Evolutionary conservation across 345 rosid genomes (phyloP), one percentile per base, ranked within the genome.

Genomic region (Limnanthes douglasii): DNA sequence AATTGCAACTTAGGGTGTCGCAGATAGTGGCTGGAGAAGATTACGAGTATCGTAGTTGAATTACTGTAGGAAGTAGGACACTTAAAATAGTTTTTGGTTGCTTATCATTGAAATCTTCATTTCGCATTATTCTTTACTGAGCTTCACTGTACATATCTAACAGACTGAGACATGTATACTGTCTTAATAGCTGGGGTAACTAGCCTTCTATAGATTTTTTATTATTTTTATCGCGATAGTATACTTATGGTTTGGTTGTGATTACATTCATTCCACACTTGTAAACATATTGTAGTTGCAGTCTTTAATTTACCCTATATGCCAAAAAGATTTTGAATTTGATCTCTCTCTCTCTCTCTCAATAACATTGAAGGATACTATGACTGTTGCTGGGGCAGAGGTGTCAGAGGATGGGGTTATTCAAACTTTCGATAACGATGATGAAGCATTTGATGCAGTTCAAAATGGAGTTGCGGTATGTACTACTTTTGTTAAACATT

Each of bases 391-490:
- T 21, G 94, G 81, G 12, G 96, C 74, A 3, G 59, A 56, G 56
- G 72, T 81, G n/a, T 81, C 94, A 12, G 84, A 52, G 29, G 81
- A 66, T 40, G 92, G 92, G 26, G 13, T 75, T 50, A 60, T 86
- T 38, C 78, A 81, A 59, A 72, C 81, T 45, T 86, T 74, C 31
- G 70, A 60, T 41, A 86, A 81, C 22, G 96, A 86, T 15, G 86
- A 81, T 27, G 86, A 77, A 41, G 92, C 92, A n/a, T 62, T 86
- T 12, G 76, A 70, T 59, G 86, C 94, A 8, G 68, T 65, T 51
- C 56, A 70, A 33, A 66, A 60, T 48, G 81, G 70, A n/a, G 68
- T 56, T 11, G 81, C 56, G 74, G 94, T 81, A 59, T 17, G 69
- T 53, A 27, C 50, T 35, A 15, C 15, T 36, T 38, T 32, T 18